A percentile compares a stretch with the other conserved stretches of the same genome.
Evolutionary conservation across 192 early-diverging fungal species (phyloP).

Genomic region (Coemansia sp.): DNA sequence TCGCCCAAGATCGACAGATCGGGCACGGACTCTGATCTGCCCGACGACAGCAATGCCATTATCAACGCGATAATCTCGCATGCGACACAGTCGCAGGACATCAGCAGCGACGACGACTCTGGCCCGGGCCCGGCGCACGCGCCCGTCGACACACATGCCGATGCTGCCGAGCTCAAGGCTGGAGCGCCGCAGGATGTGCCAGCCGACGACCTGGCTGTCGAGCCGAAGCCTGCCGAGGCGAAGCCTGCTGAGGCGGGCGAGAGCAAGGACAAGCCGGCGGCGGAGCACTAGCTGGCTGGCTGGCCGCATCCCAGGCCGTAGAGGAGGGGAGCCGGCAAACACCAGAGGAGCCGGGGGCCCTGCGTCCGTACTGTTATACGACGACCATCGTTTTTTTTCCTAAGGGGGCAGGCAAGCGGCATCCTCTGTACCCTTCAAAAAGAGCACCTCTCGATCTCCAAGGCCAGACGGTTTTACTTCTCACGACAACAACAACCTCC

Average conservation of each 20-base stretch:
- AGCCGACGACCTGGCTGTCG: constrained; percentile 4
- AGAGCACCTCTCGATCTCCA: too few relatives aligned
- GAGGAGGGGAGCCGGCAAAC: too few relatives aligned
- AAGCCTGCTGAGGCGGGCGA: constrained; percentile 1
- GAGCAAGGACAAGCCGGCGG: not conserved
- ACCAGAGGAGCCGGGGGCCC: too few relatives aligned
- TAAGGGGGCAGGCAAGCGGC: too few relatives aligned
- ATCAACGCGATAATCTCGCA: constrained; percentile 30
- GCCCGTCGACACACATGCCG: constrained; percentile 10
- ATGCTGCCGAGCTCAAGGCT: not conserved
- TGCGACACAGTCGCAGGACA: constrained; percentile 5
- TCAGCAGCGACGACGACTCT: constrained; percentile 10
- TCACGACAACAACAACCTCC: too few relatives aligned
- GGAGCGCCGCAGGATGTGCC: not conserved
- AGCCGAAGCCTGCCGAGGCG: constrained; percentile 4
- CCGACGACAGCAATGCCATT: constrained; percentile 21
- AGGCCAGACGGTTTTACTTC: too few relatives aligned
- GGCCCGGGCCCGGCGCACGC: not conserved
- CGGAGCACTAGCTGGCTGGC: too few relatives aligned
- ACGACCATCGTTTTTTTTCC: too few relatives aligned
- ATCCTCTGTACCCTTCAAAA: too few relatives aligned
- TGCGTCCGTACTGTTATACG: too few relatives aligned
- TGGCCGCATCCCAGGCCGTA: too few relatives aligned
- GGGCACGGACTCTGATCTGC: constrained; percentile 8
- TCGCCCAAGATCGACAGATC: constrained; percentile 36